Base-by-base conservation (phyloP, 2,329 filamentous ascomycete species). In the Neofusicoccum kwambonambiense region DNA sequence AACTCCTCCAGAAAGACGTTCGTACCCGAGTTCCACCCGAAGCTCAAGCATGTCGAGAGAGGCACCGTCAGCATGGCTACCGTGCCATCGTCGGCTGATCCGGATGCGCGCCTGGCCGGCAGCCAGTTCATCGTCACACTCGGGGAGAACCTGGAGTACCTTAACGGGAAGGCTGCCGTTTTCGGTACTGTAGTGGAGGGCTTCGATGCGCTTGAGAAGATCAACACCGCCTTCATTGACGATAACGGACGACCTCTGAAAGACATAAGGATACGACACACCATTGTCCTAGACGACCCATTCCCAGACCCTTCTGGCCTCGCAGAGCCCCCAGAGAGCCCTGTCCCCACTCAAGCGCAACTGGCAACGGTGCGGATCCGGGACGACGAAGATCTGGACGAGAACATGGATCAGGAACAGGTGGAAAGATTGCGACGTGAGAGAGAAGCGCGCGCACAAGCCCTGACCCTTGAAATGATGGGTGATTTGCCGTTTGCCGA, bases 61-160 rank as follows among this genome's bases (percentile, higher is more conserved):
- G 94, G 94, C 63, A 97, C 92, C 13, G 93, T 99, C 67, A 97
- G 93, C 80, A 97, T 98, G 92, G 95, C 94, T n/a, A 97, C 94
- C 0, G 91, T 88, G 17, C 89, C 91, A 0, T 87, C 89, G 9
- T 81, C 88, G 3, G 84, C 85, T 15, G 90, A 97, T 72, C 89
- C 91, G 2, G 93, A 97, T 70, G 87, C 89, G 66, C 88, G 93
- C 37, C 81, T 97, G 50, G 93, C 93, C 0, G 93, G 86, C 6
- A 97, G 93, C 71, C 94, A 99, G 76, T 99, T 99, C 76, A 89
- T 98, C 72, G 87, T 99, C 67, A 97, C 94, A 0, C 83, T 97
- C 3, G 93, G 91, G 42, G 92, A 96, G 68, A 89, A 95, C 67
- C 89, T 96, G 1, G 93, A 97, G 73, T 96, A 90, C 74, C 80